These are phyloP conservation scores for Acorus gramineus DNA, from an alignment of 106 monocot genomes.

Conservation along the genomic window DNA sequence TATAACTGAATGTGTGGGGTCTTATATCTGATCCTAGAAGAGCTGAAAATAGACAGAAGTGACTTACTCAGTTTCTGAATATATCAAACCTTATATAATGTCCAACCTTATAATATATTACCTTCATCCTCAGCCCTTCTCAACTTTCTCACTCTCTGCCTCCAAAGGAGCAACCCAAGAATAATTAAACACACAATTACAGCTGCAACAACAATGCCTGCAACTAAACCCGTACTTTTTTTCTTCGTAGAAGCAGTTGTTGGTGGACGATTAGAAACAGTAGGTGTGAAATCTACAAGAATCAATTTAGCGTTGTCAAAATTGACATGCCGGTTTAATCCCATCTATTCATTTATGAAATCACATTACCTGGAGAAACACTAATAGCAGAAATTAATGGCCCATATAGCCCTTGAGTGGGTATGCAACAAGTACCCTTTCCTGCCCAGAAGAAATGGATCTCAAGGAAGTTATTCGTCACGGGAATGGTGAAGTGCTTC, in stretches of 20 bases:
- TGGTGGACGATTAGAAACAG: conserved; percentile 36
- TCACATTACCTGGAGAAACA: conserved; percentile 28
- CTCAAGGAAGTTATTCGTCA: conserved; percentile 59
- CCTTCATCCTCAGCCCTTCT: conserved; percentile 38
- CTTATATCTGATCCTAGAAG: conserved; percentile 18
- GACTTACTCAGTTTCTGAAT: neutral
- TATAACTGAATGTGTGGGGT: conserved; percentile 47
- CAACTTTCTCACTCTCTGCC: conserved; percentile 21
- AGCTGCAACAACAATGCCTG: conserved; percentile 33
- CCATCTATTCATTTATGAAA: no score
- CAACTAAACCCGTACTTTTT: conserved; percentile 30
- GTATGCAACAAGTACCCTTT: conserved; percentile 65
- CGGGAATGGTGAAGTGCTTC: conserved; percentile 29
- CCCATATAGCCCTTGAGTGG: conserved; percentile 58
- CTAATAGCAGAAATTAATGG: conserved; percentile 54
- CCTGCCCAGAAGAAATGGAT: conserved; percentile 88
- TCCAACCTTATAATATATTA: neutral
- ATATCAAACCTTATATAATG: no score
- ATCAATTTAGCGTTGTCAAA: no score
- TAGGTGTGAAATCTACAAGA: conserved; percentile 45
- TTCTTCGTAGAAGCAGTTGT: conserved; percentile 18
- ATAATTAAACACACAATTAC: conserved; percentile 14
- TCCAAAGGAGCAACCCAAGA: conserved; percentile 26
- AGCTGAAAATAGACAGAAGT: conserved; percentile 24
- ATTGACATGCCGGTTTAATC: no score